phyloP scores from a whole-genome alignment of 1,284 basidiomycete genomes.

The Agroathelia rolfsii region DNA sequence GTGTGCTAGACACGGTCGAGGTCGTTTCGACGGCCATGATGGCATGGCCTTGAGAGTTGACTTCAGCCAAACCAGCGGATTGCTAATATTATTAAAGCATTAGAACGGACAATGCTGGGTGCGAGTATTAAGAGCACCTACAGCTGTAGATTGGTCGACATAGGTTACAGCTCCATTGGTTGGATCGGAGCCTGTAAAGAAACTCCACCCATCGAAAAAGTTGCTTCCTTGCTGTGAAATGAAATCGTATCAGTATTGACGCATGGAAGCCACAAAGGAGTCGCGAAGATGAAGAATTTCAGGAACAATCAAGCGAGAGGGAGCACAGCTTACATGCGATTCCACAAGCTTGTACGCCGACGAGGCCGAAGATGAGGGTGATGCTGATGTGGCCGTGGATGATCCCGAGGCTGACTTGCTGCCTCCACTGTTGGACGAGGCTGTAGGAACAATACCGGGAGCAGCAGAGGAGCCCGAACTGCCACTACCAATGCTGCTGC shows the following conservation, averaged over 20 bases:
- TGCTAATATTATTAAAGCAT: constrained; percentile 25
- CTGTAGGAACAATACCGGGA: constrained; percentile 10
- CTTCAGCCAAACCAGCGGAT: constrained; percentile 37
- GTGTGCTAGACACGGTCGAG: constrained; percentile 47
- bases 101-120: constrained; percentile 9
- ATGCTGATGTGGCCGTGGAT: constrained; percentile 15
- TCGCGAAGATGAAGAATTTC: constrained; percentile 4
- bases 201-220: constrained; percentile 79
- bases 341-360: constrained; percentile 28
- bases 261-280: too few relatives aligned
- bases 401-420: constrained; percentile 18
- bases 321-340: constrained; percentile 21
- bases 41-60: constrained; percentile 64
- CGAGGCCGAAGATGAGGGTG: constrained; percentile 13
- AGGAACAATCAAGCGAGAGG: constrained; percentile 7
- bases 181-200: constrained; percentile 65
- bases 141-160: constrained; percentile 45
- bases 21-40: constrained; percentile 83
- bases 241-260: neutral
- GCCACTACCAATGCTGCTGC: constrained; percentile 31
- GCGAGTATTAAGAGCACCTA: constrained; percentile 23
- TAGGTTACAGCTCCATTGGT: constrained; percentile 67
- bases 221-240: constrained; percentile 40
- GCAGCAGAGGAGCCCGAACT: constrained; percentile 14
- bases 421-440: constrained; percentile 19